Evolutionary conservation across 306 rosid genomes (phyloP).

Genomic region (Castanopsis chinensis): DNA sequence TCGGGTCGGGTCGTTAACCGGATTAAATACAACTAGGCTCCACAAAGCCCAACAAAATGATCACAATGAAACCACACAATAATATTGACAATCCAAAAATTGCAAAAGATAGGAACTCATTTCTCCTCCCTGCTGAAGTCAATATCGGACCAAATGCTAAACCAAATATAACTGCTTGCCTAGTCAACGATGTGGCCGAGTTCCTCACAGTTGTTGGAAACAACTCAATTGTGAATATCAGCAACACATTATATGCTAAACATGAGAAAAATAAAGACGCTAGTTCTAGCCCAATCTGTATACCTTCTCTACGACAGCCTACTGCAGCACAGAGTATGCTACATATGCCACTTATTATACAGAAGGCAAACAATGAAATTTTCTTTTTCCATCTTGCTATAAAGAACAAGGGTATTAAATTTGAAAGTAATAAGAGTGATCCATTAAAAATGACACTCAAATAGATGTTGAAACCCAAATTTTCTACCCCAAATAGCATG

Average conservation of each 20-base stretch:
- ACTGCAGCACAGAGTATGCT: constrained; percentile 16
- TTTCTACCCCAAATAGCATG: constrained; percentile 39
- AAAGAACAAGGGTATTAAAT: constrained; percentile 1
- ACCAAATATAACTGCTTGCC: constrained; percentile 35
- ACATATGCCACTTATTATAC: constrained; percentile 16
- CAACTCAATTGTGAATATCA: constrained; percentile 34
- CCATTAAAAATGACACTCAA: constrained; percentile 30
- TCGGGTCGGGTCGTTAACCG: too few relatives aligned
- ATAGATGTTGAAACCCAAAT: constrained; percentile 36
- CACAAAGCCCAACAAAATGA: too few relatives aligned
- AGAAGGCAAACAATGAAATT: constrained; percentile 14
- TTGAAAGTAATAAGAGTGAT: constrained; percentile 34
- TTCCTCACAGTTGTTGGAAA: constrained; percentile 53
- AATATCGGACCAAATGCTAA: constrained; percentile 19
- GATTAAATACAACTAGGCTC: too few relatives aligned
- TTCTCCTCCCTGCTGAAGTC: constrained; percentile 27
- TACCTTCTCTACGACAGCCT: neutral
- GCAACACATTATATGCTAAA: constrained; percentile 24
- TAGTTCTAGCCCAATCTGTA: constrained; percentile 22
- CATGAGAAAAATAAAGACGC: constrained; percentile 32
- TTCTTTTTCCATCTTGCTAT: constrained; percentile 15
- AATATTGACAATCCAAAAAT: constrained; percentile 21
- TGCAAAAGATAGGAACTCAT: constrained; percentile 13
- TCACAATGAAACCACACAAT: constrained; percentile 3
- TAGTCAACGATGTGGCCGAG: constrained; percentile 28